Evolutionary conservation across 2,329 filamentous ascomycete species (phyloP), one percentile per base, ranked within the genome.

Genomic region (Fusarium gaditjirri): DNA sequence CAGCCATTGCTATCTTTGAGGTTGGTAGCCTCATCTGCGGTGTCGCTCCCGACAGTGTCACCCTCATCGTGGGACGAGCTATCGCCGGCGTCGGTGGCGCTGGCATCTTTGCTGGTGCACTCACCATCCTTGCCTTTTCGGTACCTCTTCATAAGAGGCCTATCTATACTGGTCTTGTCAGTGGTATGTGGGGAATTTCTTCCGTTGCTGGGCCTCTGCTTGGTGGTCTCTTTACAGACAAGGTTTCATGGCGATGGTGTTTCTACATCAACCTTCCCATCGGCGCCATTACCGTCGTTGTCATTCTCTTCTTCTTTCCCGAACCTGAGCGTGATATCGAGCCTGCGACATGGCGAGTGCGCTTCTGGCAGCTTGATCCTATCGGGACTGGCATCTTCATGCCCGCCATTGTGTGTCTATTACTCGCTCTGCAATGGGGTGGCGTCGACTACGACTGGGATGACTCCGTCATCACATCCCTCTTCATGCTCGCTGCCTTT

Each of bases 381-480:
- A 65, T 81, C 10, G 80, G 80, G 14, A 79, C 77, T 6, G 61
- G 66, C 19, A 71, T 82, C 8, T 80, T 82, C 35, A 76, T 79
- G 72, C 79, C 79, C 1, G 75, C 82, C 19, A 79, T 86, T 12
- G 77, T 86, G 25, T 87, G 84, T 68, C 79, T 87, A 23, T 74
- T 88, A 0, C 78, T 88, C 1, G 85, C 85, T n/a, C 78, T 88
- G 10, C 85, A 87, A 64, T 88, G 84, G 84, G 84, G 84, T 31
- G 84, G 83, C 12, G 77, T 77, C 36, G 80, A 78, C 56, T 83
- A 83, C 44, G 62, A 70, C 8, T 80, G 75, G 78, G 69, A 50
- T 53, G 66, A 70, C 57, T 72, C 63, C 23, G 68, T 41, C 25
- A 75, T 79, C 21, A 76, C 75, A 1, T 76, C 71, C 29, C 73